These are phyloP conservation scores for Ogataea paradorogensis DNA, from an alignment of 805 yeast genomes.

Conservation along the genomic window DNA sequence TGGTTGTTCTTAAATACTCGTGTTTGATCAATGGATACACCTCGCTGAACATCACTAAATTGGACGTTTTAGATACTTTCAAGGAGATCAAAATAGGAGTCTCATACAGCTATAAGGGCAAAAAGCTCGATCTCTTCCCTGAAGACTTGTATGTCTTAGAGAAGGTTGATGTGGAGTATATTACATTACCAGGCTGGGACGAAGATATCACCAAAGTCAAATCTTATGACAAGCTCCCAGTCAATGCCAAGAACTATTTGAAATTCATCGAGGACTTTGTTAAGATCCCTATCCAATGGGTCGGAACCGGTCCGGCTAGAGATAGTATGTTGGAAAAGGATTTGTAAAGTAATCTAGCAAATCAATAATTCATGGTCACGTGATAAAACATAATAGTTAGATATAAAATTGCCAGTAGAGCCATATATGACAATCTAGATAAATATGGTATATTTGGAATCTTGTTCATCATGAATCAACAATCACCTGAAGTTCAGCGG, in stretches of 20 bases:
- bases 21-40: slow-evolving; percentile 94
- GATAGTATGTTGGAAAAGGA: slow-evolving; percentile 78
- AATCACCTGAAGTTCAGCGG: slow-evolving; percentile 20
- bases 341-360: slow-evolving; percentile 3
- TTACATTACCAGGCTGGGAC: slow-evolving; percentile 94
- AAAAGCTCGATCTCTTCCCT: slow-evolving; percentile 78
- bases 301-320: slow-evolving; percentile 98
- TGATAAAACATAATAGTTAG: slow-evolving; percentile 13
- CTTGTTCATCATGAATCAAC: slow-evolving; percentile 7
- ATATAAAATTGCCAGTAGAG: slow-evolving; percentile 8
- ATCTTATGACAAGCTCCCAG: slow-evolving; percentile 76
- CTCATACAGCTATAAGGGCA: slow-evolving; percentile 76
- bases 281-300: slow-evolving; percentile 88
- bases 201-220: slow-evolving; percentile 71
- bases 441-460: not conserved
- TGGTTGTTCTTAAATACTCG: slow-evolving; percentile 91
- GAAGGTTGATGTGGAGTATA: slow-evolving; percentile 89
- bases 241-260: slow-evolving; percentile 81
- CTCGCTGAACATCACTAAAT: slow-evolving; percentile 86
- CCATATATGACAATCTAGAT: too few species aligned
- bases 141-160: slow-evolving; percentile 82
- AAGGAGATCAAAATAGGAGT: slow-evolving; percentile 86
- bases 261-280: slow-evolving; percentile 81
- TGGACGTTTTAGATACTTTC: slow-evolving; percentile 90
- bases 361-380: slow-evolving; percentile 10